These are phyloP conservation scores for Lipomyces oligophaga DNA, from an alignment of 805 yeast species.

Conservation along the genomic window DNA sequence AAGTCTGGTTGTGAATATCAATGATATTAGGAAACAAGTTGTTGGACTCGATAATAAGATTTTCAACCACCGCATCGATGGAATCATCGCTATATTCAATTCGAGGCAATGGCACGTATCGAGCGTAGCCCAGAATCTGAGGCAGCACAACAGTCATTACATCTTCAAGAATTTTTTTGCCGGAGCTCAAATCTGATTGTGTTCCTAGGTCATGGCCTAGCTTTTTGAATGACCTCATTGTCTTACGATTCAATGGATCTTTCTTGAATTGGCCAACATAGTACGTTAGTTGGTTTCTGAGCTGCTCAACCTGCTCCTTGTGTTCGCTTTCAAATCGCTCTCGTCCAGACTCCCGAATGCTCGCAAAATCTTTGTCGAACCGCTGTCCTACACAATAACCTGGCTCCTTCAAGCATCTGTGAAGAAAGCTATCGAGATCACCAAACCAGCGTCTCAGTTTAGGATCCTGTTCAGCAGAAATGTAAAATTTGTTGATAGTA, in stretches of 20 bases:
- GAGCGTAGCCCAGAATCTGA: slow-evolving; percentile 9
- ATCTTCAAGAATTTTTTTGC: slow-evolving; percentile 8
- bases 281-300: slow-evolving; percentile 12
- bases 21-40: slow-evolving; percentile 24
- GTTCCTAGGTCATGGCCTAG: slow-evolving; percentile 17
- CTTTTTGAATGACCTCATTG: slow-evolving; percentile 9
- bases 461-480: slow-evolving; percentile 23
- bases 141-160: slow-evolving; percentile 20
- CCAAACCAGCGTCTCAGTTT: slow-evolving; percentile 22
- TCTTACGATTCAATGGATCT: slow-evolving; percentile 18
- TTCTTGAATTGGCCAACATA: slow-evolving; percentile 12
- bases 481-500: slow-evolving; percentile 14
- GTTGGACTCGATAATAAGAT: slow-evolving; percentile 21
- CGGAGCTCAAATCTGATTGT: slow-evolving; percentile 11
- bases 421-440: slow-evolving; percentile 13
- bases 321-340: slow-evolving; percentile 13
- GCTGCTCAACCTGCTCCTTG: slow-evolving; percentile 12
- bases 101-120: slow-evolving; percentile 27
- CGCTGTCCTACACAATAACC: slow-evolving; percentile 21
- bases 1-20: slow-evolving; percentile 19
- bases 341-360: slow-evolving; percentile 18
- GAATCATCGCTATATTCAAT: slow-evolving; percentile 22
- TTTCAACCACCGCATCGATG: slow-evolving; percentile 26
- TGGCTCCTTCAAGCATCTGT: slow-evolving; percentile 15
- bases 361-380: slow-evolving; percentile 14